Percentiles rank a stretch among this genome's conserved stretches.
Evolutionary conservation across 2,329 filamentous ascomycete species (phyloP).

Genomic region (Chaetothyriales sp.): DNA sequence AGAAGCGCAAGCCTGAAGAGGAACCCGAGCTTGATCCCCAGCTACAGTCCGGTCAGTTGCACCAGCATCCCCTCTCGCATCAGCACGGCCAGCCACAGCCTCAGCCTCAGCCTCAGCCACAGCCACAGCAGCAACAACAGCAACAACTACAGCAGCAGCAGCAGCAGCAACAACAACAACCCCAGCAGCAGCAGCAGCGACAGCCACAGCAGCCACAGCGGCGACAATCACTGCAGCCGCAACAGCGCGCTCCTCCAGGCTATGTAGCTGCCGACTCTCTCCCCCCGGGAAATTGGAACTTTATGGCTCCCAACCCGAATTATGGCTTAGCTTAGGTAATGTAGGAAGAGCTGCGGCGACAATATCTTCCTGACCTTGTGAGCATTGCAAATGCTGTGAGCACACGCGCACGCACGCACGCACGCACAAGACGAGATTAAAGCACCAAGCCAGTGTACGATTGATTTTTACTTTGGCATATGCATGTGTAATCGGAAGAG

Average conservation of each 20-base stretch:
- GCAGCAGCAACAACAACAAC: too few relatives aligned
- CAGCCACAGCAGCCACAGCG: background rate
- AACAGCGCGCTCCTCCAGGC: conserved; percentile 1
- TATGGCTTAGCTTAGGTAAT: background rate
- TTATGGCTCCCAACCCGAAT: conserved; percentile 12
- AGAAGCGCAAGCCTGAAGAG: conserved; percentile 18
- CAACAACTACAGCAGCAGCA: too few relatives aligned
- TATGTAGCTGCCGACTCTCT: conserved; percentile 10
- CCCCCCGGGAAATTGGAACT: conserved; percentile 19
- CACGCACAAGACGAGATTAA: too few relatives aligned
- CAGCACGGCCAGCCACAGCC: background rate
- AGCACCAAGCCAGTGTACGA: too few relatives aligned
- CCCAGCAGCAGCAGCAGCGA: background rate
- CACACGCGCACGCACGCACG: too few relatives aligned
- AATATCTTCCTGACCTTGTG: too few relatives aligned
- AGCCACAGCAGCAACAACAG: conserved; percentile 1
- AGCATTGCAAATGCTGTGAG: too few relatives aligned
- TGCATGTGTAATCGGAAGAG: too few relatives aligned
- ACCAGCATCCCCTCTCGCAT: background rate
- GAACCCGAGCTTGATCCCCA: conserved; percentile 21
- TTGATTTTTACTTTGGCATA: too few relatives aligned
- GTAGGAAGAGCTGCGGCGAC: too few relatives aligned
- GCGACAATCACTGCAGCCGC: background rate
- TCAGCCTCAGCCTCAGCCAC: background rate
- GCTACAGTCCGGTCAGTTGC: background rate